A percentile compares a stretch with the other conserved stretches of the same genome.
Conservation (phyloP, 2,329 filamentous ascomycete species). For the Zymoseptoria brevis region DNA sequence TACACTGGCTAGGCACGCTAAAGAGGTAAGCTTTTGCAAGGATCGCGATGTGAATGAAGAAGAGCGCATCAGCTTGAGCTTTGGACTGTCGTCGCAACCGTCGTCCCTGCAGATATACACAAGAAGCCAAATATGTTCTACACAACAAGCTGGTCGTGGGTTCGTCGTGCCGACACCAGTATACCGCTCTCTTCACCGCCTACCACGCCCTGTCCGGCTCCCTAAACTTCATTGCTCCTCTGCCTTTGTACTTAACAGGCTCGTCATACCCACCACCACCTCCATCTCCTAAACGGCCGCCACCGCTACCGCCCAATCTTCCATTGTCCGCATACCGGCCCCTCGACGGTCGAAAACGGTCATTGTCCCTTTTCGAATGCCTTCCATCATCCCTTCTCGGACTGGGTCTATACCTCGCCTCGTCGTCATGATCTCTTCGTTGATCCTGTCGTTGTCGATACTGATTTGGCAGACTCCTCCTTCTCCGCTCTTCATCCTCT, state of each 20-base stretch:
- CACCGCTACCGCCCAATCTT: constrained; percentile 28
- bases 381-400: constrained; percentile 20
- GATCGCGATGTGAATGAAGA: background rate
- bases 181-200: constrained; percentile 2
- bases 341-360: constrained; percentile 21
- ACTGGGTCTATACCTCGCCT: constrained; percentile 24
- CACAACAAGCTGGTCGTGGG: too few species aligned
- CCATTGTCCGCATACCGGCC: constrained; percentile 24
- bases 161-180: background rate
- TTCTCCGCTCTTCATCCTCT: constrained; percentile 18
- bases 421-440: constrained; percentile 16
- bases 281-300: constrained; percentile 15
- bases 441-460: constrained; percentile 18
- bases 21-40: background rate
- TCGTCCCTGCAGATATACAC: too few species aligned
- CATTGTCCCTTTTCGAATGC: constrained; percentile 11
- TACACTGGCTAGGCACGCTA: background rate
- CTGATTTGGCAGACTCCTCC: constrained; percentile 34
- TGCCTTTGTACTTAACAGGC: constrained; percentile 34
- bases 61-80: background rate
- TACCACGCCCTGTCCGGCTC: constrained; percentile 21
- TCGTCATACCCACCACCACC: constrained; percentile 22
- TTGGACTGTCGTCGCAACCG: too few species aligned
- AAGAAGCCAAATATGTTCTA: too few species aligned
- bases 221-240: constrained; percentile 34